Evolutionary conservation across 176 grass and related monocot genomes (phyloP).

Genomic region (Lolium rigidum): DNA sequence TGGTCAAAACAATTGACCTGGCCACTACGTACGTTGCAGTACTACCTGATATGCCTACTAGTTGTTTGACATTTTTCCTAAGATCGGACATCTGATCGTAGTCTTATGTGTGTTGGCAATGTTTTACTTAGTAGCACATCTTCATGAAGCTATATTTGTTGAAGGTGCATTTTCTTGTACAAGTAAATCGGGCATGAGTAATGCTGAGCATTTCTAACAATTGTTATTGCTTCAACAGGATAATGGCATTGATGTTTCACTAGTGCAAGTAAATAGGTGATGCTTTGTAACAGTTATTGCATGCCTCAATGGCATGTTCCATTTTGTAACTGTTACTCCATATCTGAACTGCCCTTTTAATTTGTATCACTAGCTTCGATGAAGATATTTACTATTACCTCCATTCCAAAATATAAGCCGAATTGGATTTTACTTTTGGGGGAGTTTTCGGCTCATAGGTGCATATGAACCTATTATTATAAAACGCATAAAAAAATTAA

Average conservation of each 20-base stretch:
- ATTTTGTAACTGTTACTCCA: not conserved
- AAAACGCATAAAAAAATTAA: no score
- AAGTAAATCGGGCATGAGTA: constrained; percentile 3
- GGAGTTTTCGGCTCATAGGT: no score
- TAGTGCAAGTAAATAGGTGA: not conserved
- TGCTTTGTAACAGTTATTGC: not conserved
- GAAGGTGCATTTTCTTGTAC: not conserved
- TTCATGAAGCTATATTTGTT: not conserved
- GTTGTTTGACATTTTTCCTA: not conserved
- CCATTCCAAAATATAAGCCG: no score
- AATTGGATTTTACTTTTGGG: no score
- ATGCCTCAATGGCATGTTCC: not conserved
- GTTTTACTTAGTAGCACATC: not conserved
- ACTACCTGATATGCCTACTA: not conserved
- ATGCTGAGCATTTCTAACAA: not conserved
- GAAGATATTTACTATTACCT: no score
- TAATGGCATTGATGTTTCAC: not conserved
- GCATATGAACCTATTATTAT: no score
- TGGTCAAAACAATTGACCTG: not conserved
- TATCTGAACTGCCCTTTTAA: no score
- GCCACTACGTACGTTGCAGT: not conserved
- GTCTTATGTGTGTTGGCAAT: not conserved
- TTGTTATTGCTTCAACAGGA: not conserved
- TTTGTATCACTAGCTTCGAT: no score
- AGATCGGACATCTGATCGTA: not conserved